phyloP scores from a whole-genome alignment of 352 stramenopile species.

The Phytophthora pseudosyringae region DNA sequence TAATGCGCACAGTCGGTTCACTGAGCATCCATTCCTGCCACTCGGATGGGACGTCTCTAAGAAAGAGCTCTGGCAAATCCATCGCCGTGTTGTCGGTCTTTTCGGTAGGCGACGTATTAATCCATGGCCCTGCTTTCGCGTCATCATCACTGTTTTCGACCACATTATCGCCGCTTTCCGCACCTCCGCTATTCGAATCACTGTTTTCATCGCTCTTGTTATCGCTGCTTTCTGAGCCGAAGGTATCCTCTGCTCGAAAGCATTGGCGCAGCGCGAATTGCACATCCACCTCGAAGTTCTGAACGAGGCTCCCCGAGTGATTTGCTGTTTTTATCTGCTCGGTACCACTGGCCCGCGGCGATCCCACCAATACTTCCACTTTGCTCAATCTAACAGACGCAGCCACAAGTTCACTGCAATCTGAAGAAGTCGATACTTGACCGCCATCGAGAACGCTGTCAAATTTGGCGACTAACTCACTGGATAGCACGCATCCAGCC shows the following conservation, averaged over 20 bases:
- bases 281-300: conserved; percentile 52
- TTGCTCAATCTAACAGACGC: conserved; percentile 39
- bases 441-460: conserved; percentile 25
- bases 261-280: conserved; percentile 34
- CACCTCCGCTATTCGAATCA: conserved; percentile 21
- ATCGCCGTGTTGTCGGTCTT: conserved; percentile 11
- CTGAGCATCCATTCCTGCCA: conserved; percentile 63
- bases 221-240: conserved; percentile 31
- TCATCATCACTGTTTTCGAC: conserved; percentile 19
- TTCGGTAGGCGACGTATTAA: conserved; percentile 4
- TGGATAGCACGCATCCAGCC: conserved; percentile 60
- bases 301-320: conserved; percentile 52
- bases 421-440: conserved; percentile 8
- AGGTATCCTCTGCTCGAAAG: conserved; percentile 32
- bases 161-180: conserved; percentile 5
- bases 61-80: conserved; percentile 36
- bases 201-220: conserved; percentile 27
- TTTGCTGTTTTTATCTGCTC: conserved; percentile 29
- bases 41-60: conserved; percentile 35
- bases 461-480: conserved; percentile 34
- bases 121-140: conserved; percentile 19
- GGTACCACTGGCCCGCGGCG: conserved; percentile 15
- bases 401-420: conserved; percentile 31
- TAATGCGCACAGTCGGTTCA: conserved; percentile 49
- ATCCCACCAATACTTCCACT: conserved; percentile 49